Conservation (phyloP, 805 yeast species). For the Pichia scutulata region DNA sequence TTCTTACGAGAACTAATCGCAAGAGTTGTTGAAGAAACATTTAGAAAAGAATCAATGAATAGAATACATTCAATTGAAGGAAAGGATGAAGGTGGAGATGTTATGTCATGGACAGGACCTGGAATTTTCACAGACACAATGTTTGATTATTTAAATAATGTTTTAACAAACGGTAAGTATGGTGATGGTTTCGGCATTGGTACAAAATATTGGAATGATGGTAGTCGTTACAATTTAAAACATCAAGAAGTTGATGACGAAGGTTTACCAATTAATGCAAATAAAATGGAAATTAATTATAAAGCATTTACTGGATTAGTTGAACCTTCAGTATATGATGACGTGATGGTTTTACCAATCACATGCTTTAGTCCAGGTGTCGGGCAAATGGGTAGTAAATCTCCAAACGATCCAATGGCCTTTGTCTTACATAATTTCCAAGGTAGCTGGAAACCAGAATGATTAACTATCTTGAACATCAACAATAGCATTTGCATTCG, state of each 20-base stretch:
- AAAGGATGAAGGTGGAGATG: conserved; percentile 62
- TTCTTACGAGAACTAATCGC: conserved; percentile 72
- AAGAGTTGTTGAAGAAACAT: conserved; percentile 68
- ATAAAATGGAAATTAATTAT: conserved; percentile 43
- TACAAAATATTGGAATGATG: conserved; percentile 20
- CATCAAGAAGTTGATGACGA: conserved; percentile 17
- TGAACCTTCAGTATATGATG: conserved; percentile 52
- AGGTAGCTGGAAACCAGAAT: conserved; percentile 51
- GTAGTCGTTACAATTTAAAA: conserved; percentile 17
- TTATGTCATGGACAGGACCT: conserved; percentile 96
- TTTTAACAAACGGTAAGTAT: conserved; percentile 29
- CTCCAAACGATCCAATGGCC: conserved; percentile 38
- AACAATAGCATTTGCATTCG: neutral
- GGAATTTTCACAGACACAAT: conserved; percentile 88
- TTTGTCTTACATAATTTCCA: conserved; percentile 56
- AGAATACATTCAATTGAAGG: conserved; percentile 41
- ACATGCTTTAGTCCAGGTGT: conserved; percentile 64
- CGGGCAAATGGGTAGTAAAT: conserved; percentile 57
- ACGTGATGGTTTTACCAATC: conserved; percentile 64
- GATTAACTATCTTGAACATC: neutral
- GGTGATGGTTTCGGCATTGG: conserved; percentile 30
- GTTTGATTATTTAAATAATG: conserved; percentile 70
- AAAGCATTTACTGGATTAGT: conserved; percentile 51
- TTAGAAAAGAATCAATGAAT: conserved; percentile 43
- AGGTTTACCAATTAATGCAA: conserved; percentile 19